phyloP scores from a whole-genome alignment of 2,329 filamentous ascomycete species.

The Penicillium sp. region DNA sequence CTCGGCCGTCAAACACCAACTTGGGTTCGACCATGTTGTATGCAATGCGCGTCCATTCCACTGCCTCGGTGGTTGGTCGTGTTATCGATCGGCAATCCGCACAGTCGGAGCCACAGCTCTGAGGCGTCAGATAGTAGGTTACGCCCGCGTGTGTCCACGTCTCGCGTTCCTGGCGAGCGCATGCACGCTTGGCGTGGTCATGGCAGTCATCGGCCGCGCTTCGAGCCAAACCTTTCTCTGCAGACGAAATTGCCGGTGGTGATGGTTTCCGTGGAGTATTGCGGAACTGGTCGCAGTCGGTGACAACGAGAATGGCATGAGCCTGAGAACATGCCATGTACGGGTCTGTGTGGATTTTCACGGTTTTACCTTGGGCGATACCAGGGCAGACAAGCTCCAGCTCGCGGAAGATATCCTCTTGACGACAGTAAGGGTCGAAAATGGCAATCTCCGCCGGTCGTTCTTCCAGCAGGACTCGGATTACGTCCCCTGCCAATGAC shows the following conservation, averaged over 20 bases:
- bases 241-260: neutral
- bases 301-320: slow-evolving; percentile 52
- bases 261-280: slow-evolving; percentile 18
- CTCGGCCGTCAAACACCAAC: slow-evolving; percentile 51
- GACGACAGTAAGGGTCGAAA: slow-evolving; percentile 59
- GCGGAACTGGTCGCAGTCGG: slow-evolving; percentile 55
- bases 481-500: slow-evolving; percentile 65
- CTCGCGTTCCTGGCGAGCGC: slow-evolving; percentile 11
- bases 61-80: slow-evolving; percentile 22
- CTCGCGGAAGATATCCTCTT: slow-evolving; percentile 41
- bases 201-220: neutral
- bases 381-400: slow-evolving; percentile 30
- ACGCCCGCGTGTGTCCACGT: slow-evolving; percentile 23
- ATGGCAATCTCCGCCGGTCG: slow-evolving; percentile 62
- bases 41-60: slow-evolving; percentile 50
- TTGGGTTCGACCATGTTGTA: slow-evolving; percentile 47
- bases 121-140: slow-evolving; percentile 20
- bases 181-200: neutral
- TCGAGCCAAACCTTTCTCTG: neutral
- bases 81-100: slow-evolving; percentile 24
- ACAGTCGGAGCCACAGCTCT: slow-evolving; percentile 28
- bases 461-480: slow-evolving; percentile 65
- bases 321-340: slow-evolving; percentile 48
- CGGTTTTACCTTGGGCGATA: slow-evolving; percentile 9
- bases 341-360: slow-evolving; percentile 44